Evolutionary conservation across 306 rosid species (phyloP).

Genomic region (Vigna hirtella): DNA sequence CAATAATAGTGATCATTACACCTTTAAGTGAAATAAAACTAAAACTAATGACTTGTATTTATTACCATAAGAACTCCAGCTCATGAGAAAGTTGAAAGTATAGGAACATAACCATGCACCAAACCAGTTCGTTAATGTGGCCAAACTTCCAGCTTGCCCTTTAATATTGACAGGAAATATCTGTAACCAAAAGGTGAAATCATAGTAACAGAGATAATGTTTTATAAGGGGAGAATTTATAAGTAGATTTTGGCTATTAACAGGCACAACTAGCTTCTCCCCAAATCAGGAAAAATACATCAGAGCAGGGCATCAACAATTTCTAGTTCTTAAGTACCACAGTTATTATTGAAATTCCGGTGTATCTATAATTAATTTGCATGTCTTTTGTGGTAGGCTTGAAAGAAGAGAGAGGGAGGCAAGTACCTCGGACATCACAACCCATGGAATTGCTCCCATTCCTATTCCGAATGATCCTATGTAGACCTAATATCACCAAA

Average conservation of each 20-base stretch:
- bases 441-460: slow-evolving; percentile 98
- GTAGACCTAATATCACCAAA: slow-evolving; percentile 62
- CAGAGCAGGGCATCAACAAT: not conserved
- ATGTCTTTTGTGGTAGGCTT: not conserved
- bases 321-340: not conserved
- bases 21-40: slow-evolving; percentile 10
- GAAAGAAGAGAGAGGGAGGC: slow-evolving; percentile 2
- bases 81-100: slow-evolving; percentile 87
- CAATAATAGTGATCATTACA: not conserved
- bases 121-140: slow-evolving; percentile 90
- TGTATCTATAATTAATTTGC: slow-evolving; percentile 18
- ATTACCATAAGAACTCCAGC: slow-evolving; percentile 89
- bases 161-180: slow-evolving; percentile 88
- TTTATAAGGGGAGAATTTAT: slow-evolving; percentile 28
- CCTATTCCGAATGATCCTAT: slow-evolving; percentile 82
- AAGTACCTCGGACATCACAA: slow-evolving; percentile 92
- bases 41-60: slow-evolving; percentile 23
- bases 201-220: slow-evolving; percentile 37
- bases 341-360: not conserved
- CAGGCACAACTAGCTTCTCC: not conserved
- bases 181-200: slow-evolving; percentile 52
- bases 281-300: not conserved
- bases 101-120: slow-evolving; percentile 92
- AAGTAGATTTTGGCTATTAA: slow-evolving; percentile 31
- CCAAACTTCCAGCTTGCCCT: slow-evolving; percentile 86